Percentiles rank a stretch among this genome's conserved stretches.
Evolutionary conservation across 192 early-diverging fungal genomes (phyloP).

Genomic region (Gryganskiella cystojenkinii): DNA sequence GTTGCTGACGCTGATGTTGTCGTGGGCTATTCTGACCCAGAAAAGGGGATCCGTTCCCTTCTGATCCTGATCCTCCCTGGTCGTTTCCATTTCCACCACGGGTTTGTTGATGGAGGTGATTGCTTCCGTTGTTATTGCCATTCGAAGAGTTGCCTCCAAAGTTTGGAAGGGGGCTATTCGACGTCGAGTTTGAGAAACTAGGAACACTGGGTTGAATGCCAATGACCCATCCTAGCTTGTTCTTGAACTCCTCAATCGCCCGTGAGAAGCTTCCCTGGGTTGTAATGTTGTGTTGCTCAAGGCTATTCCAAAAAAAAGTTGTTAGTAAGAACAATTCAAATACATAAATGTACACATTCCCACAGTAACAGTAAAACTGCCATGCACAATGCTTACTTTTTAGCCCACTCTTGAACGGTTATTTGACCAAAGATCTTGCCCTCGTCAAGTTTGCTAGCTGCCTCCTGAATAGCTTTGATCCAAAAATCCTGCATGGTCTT

Average conservation of each 20-base stretch:
- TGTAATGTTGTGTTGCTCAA: slow-evolving; percentile 70
- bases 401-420: slow-evolving; percentile 87
- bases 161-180: background rate
- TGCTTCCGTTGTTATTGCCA: slow-evolving; percentile 10
- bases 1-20: background rate
- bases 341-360: background rate
- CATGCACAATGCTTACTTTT: slow-evolving; percentile 57
- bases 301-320: slow-evolving; percentile 25
- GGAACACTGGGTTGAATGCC: slow-evolving; percentile 54
- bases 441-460: slow-evolving; percentile 74
- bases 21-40: background rate
- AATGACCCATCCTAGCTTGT: slow-evolving; percentile 79
- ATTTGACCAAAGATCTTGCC: slow-evolving; percentile 86
- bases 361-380: background rate
- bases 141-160: slow-evolving; percentile 12
- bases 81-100: background rate
- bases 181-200: slow-evolving; percentile 1
- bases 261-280: slow-evolving; percentile 70
- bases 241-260: slow-evolving; percentile 69
- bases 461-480: slow-evolving; percentile 79
- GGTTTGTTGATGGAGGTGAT: background rate
- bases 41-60: slow-evolving; percentile 12
- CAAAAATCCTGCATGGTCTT: slow-evolving; percentile 78
- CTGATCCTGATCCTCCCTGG: background rate
- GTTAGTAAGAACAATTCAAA: too few relatives aligned